Base-by-base conservation (phyloP, 2,329 filamentous ascomycete species). In the Hypocreales sp. region DNA sequence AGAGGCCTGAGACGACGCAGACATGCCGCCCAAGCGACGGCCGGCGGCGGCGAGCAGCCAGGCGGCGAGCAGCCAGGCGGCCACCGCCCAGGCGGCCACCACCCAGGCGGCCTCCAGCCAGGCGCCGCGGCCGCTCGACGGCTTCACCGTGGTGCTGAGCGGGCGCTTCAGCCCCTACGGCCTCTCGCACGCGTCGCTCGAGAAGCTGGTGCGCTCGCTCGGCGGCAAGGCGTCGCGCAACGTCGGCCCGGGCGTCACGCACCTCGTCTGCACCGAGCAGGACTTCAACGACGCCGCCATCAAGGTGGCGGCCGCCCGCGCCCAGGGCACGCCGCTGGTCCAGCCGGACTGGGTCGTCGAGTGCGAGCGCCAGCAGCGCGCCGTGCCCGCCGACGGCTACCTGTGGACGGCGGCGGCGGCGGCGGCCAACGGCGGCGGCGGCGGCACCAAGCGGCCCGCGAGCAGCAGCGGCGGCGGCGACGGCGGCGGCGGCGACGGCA, bases 341-440 rank as follows among this genome's bases (percentile, higher is more conserved):
- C 57, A 50, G 8, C 45, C 74, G 0, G 50, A 65, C 10, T 83
- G 78, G 78, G 50, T 74, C n/a, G 35, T 65, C 2, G 61, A 72
- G n/a, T 72, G 61, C 14, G 50, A 64, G 20, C 32, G 35, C 8
- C 31, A 45, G 21, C 36, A 40, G 15, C 38, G 35, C 26, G 36
- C 38, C 23, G 34, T 47, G 9, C 33, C 35, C 13, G 37, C 32
- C 2, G 40, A 46, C 15, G 36, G 38, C 13, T 47, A 44, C 16
- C 23, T 32, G 15, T 52, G 44, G 47, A n/a, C 16, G 16, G 19
- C 14, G 5, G 20, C n/a, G 11, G 17, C 8, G 14, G 5, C 22
- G 6, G 27, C 18, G 4, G 13, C 18, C 4, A n/a, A n/a, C n/a
- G n/a, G n/a, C n/a, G 18, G 43, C 6, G 36, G 34, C 8, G 36